Conservation (phyloP, 805 yeast genomes). For the Candida anglica region DNA sequence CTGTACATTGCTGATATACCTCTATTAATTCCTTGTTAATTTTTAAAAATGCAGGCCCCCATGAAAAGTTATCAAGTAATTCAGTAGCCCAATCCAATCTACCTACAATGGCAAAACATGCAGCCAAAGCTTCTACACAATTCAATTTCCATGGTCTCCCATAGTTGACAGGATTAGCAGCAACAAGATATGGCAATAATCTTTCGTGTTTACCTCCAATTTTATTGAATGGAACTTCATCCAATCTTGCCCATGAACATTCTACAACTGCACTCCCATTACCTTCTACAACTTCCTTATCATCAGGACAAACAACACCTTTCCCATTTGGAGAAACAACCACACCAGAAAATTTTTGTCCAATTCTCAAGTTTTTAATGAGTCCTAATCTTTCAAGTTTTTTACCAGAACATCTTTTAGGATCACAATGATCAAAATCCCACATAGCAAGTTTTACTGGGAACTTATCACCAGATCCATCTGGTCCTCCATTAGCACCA, state of each 20-base stretch:
- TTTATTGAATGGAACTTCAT: slow-evolving; percentile 89
- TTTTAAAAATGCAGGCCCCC: slow-evolving; percentile 88
- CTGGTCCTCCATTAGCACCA: slow-evolving; percentile 18
- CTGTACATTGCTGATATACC: slow-evolving; percentile 75
- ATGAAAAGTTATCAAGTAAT: slow-evolving; percentile 74
- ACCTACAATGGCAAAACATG: slow-evolving; percentile 93
- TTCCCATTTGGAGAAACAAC: slow-evolving; percentile 93
- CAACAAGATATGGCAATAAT: slow-evolving; percentile 84
- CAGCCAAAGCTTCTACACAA: slow-evolving; percentile 97
- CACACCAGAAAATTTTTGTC: slow-evolving; percentile 88
- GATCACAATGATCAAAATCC: slow-evolving; percentile 99
- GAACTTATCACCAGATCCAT: slow-evolving; percentile 31
- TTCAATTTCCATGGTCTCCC: slow-evolving; percentile 95
- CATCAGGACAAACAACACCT: slow-evolving; percentile 86
- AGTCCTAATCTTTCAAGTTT: slow-evolving; percentile 85
- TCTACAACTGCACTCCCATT: slow-evolving; percentile 97
- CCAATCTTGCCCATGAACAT: slow-evolving; percentile 97
- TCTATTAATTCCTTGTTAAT: slow-evolving; percentile 77
- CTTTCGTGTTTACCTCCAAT: slow-evolving; percentile 91
- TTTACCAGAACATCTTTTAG: slow-evolving; percentile 95
- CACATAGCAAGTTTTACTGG: slow-evolving; percentile 95
- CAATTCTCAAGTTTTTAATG: slow-evolving; percentile 75
- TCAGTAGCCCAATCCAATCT: slow-evolving; percentile 83
- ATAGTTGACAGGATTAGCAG: slow-evolving; percentile 95
- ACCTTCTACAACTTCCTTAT: slow-evolving; percentile 67